Base-by-base conservation (phyloP, 148 eudicot species). In the Fagopyrum tataricum region DNA sequence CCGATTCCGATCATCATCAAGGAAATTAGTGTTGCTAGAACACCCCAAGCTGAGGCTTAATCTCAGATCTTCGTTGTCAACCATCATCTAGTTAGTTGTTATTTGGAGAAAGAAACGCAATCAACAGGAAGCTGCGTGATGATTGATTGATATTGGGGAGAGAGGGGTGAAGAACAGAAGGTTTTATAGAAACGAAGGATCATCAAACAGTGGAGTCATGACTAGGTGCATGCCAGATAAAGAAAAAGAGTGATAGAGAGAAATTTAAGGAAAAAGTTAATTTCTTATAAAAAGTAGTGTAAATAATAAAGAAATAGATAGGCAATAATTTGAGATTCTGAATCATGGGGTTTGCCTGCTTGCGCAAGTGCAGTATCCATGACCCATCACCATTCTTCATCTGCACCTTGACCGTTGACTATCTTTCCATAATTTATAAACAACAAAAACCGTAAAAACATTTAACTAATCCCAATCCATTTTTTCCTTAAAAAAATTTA, bases 121-220 rank as follows among this genome's bases (percentile, higher is more conserved):
- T 23, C 53, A 59, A 59, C 4, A 61, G 9, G 17, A 21, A 31
- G 17, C 39, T 7, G 67, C 37, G 67, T 61, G 40, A 31, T 61
- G 21, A 13, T 31, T 61, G 21, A 13, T 31, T 31, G 40, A 26
- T 12, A 13, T 7, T 20, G 21, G 67, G 11, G 40, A 26, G 67
- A 61, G 39, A 23, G 44, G 6, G 14, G 9, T 31, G 70, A 18
- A 15, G n/a, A 4, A 20, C 8, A 42, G 44, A 18, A 40, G 46
- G 44, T 67, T 42, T 67, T 67, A 67, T 67, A 67, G 71, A 14
- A 15, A 41, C 44, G 37, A 24, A 24, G n/a, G 70, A 37, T 5
- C 43, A 67, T 67, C 18, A 56, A 56, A 67, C 18, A 67, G 44
- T 37, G 37, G 44, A 67, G 39, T 67, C 71, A 67, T 67, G 46